Conservation (phyloP, 768 basidiomycete species). For the Sporobolomyces pararoseus region DNA sequence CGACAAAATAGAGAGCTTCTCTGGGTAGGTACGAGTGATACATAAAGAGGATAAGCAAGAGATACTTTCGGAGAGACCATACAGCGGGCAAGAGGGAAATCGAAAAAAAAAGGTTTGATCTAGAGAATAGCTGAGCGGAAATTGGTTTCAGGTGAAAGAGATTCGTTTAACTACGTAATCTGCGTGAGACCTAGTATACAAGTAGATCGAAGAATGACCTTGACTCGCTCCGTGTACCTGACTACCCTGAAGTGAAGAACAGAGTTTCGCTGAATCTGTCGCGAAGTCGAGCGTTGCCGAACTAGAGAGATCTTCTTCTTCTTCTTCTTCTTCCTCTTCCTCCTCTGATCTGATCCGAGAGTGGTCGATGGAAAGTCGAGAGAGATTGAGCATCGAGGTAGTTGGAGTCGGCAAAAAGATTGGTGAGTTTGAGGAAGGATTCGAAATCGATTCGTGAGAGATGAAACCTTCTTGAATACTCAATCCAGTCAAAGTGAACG, state of each 20-base stretch:
- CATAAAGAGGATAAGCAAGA: too few species aligned
- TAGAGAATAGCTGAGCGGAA: too few species aligned
- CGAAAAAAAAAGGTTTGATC: too few species aligned
- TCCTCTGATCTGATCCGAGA: background rate
- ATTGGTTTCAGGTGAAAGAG: background rate
- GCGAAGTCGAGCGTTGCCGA: conserved; percentile 17
- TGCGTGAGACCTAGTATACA: background rate
- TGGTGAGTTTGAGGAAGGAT: background rate
- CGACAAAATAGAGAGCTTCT: too few species aligned
- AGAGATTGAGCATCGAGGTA: background rate
- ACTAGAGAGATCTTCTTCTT: conserved; percentile 1
- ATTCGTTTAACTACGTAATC: conserved; percentile 10
- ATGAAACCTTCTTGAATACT: conserved; percentile 16
- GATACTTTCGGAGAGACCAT: too few species aligned
- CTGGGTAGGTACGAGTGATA: too few species aligned
- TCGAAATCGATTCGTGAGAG: background rate
- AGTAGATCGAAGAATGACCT: background rate
- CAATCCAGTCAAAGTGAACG: conserved; percentile 15
- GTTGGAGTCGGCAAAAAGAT: conserved; percentile 6
- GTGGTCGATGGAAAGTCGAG: background rate
- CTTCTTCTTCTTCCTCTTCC: conserved; percentile 13
- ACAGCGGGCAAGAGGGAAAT: too few species aligned
- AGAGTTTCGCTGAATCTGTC: background rate
- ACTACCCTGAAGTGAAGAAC: background rate
- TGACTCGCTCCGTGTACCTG: background rate